phyloP scores from a whole-genome alignment of 2,329 filamentous ascomycete species.

The Penicillium sp. region DNA sequence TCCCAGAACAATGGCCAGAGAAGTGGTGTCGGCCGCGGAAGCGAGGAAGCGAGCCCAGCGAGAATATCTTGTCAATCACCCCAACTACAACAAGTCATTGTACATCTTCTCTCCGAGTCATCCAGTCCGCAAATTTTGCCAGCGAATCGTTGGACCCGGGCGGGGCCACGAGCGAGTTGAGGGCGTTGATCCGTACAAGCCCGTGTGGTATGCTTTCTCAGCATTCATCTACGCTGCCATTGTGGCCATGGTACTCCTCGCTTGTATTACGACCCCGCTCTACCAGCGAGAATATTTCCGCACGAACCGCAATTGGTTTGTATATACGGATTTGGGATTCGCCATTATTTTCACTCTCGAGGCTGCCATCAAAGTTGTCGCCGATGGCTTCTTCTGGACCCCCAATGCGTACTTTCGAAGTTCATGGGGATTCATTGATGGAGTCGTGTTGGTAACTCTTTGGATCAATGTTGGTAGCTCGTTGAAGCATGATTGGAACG shows the following conservation, averaged over 20 bases:
- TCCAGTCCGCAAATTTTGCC: conserved; percentile 78
- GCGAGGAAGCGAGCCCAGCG: conserved; percentile 85
- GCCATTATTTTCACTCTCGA: conserved; percentile 84
- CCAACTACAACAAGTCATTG: conserved; percentile 88
- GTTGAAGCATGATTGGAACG: conserved; percentile 77
- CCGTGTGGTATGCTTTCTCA: conserved; percentile 91
- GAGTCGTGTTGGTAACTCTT: conserved; percentile 84
- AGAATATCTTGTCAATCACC: conserved; percentile 85
- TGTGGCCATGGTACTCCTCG: conserved; percentile 95
- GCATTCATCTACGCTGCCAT: conserved; percentile 93
- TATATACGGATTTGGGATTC: conserved; percentile 90
- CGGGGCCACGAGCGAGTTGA: conserved; percentile 85
- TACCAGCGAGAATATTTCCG: conserved; percentile 89
- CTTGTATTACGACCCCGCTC: conserved; percentile 90
- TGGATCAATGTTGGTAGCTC: conserved; percentile 94
- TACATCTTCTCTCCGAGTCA: conserved; percentile 84
- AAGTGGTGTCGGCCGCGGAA: conserved; percentile 83
- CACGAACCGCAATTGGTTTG: conserved; percentile 82
- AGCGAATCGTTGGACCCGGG: conserved; percentile 87
- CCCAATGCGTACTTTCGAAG: conserved; percentile 96
- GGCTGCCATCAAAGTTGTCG: conserved; percentile 87
- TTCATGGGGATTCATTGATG: conserved; percentile 96
- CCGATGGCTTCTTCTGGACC: conserved; percentile 94
- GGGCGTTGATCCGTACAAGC: conserved; percentile 84
- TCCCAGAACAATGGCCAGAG: conserved; percentile 83